Percentiles rank a stretch among this genome's conserved stretches.
Conservation (phyloP, 805 yeast genomes). For the Cyberlindnera suaveolens region DNA sequence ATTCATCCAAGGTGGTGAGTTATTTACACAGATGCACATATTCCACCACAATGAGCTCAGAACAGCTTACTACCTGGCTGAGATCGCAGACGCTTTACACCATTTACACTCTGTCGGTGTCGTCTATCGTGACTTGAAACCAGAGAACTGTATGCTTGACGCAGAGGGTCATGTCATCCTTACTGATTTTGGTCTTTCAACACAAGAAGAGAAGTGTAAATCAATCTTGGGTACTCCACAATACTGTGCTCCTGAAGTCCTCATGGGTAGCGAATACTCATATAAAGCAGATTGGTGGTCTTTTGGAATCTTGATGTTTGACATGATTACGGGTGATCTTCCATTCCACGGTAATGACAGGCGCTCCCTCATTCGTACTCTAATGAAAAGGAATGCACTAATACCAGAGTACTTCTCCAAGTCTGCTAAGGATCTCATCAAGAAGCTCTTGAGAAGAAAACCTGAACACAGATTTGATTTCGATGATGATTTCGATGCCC, state of each 20-base stretch:
- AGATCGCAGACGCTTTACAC: constrained; percentile 67
- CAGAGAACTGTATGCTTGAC: constrained; percentile 81
- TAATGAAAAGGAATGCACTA: constrained; percentile 52
- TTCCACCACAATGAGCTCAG: constrained; percentile 51
- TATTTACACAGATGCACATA: constrained; percentile 40
- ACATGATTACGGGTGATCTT: constrained; percentile 74
- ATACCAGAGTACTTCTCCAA: constrained; percentile 60
- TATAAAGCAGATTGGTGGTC: constrained; percentile 92
- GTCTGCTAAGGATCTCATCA: constrained; percentile 72
- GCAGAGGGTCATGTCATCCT: constrained; percentile 72
- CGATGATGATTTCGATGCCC: constrained; percentile 33
- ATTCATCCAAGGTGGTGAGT: constrained; percentile 86
- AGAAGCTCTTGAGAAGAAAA: constrained; percentile 60
- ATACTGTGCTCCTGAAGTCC: constrained; percentile 77
- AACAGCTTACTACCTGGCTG: constrained; percentile 75
- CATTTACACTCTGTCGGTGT: constrained; percentile 79
- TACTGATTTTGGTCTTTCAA: constrained; percentile 79
- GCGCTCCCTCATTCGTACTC: constrained; percentile 61
- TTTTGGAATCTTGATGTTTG: constrained; percentile 72
- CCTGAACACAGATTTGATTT: constrained; percentile 60
- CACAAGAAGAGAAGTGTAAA: constrained; percentile 29
- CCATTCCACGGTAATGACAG: constrained; percentile 79
- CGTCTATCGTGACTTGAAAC: constrained; percentile 83
- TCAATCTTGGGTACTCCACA: constrained; percentile 41
- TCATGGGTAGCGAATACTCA: constrained; percentile 73